Evolutionary conservation across 1,284 basidiomycete genomes (phyloP), one percentile per base, ranked within the genome.

Genomic region (Flammula alnicola): DNA sequence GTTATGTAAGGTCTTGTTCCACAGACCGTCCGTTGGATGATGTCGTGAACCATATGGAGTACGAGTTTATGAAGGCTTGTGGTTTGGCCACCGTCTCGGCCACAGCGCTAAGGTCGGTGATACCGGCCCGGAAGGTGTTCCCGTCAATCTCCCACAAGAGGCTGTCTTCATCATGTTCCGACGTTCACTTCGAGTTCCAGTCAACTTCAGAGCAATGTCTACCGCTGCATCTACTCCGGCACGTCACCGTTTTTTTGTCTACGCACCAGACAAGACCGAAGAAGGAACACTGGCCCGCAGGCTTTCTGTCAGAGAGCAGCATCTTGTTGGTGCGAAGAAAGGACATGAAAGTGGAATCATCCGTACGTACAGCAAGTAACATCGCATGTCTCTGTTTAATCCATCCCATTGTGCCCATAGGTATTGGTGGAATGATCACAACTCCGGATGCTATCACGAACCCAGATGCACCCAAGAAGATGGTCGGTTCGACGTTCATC

Each of bases 231-330:
- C 62, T 4, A 56, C 54, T 19, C 51, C 65, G 14, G 44, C 55
- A 32, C 58, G 55, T 12, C 71, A 70, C 9, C 61, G 62, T 8
- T 82, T 78, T 60, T 57, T 81, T 47, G 75, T 83, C 22, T 82
- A 77, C 60, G 78, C 79, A 2, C 80, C 79, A 3, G 81, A 83
- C 54, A 74, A 68, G 53, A 74, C 71, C 8, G 76, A 79, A 38
- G 72, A 72, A 49, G 80, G 72, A 4, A 73, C 77, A 4, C 73
- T 78, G 32, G 68, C 72, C 19, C 72, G 71, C 19, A 72, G 82
- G 46, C 64, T 80, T 51, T 70, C 74, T 1, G 77, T 82, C 5
- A 68, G 81, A 46, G 57, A 64, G 7, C 58, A 63, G 20, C 81
- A 84, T 62, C 57, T 81, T 12, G 68, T 64, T 32, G 63, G 47